Percentiles rank a stretch among this genome's conserved stretches.
Conservation (phyloP, 768 basidiomycete species). For the Lyophyllum atratum region DNA sequence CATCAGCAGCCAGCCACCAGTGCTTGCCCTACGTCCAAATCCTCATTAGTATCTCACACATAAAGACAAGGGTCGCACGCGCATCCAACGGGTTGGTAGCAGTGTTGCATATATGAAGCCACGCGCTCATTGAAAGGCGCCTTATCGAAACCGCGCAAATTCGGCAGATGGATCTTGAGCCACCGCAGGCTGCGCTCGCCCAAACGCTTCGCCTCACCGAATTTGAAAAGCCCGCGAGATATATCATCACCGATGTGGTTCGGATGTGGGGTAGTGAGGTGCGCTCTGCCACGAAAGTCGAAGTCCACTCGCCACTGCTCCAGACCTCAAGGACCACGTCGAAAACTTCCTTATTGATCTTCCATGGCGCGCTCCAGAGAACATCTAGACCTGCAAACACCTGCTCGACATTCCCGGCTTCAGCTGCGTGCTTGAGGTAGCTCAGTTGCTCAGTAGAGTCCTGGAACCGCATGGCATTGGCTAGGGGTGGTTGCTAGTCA, state of each 20-base stretch:
- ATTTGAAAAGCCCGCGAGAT: constrained; percentile 81
- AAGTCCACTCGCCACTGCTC: constrained; percentile 81
- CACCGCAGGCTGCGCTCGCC: constrained; percentile 86
- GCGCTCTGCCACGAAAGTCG: constrained; percentile 97
- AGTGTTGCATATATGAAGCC: constrained; percentile 80
- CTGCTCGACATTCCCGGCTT: constrained; percentile 74
- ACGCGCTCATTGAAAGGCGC: constrained; percentile 91
- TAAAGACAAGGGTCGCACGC: constrained; percentile 21
- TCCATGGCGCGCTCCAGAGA: constrained; percentile 88
- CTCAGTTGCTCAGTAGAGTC: constrained; percentile 81
- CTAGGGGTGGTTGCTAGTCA: constrained; percentile 33
- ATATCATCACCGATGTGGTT: constrained; percentile 97
- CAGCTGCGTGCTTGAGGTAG: constrained; percentile 76
- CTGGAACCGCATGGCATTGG: constrained; percentile 88
- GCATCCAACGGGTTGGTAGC: constrained; percentile 80
- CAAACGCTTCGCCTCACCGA: constrained; percentile 77
- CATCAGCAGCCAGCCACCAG: constrained; percentile 93
- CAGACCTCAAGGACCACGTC: constrained; percentile 78
- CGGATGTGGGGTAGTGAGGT: constrained; percentile 94
- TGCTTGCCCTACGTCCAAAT: constrained; percentile 51
- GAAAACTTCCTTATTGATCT: constrained; percentile 78
- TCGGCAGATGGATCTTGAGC: constrained; percentile 95
- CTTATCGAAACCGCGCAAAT: constrained; percentile 94
- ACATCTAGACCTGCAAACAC: constrained; percentile 90
- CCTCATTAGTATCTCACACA: neutral